A percentile compares a stretch with the other conserved stretches of the same genome.
phyloP scores from a whole-genome alignment of 179 eudicot genomes.

The Pouteria campechiana region DNA sequence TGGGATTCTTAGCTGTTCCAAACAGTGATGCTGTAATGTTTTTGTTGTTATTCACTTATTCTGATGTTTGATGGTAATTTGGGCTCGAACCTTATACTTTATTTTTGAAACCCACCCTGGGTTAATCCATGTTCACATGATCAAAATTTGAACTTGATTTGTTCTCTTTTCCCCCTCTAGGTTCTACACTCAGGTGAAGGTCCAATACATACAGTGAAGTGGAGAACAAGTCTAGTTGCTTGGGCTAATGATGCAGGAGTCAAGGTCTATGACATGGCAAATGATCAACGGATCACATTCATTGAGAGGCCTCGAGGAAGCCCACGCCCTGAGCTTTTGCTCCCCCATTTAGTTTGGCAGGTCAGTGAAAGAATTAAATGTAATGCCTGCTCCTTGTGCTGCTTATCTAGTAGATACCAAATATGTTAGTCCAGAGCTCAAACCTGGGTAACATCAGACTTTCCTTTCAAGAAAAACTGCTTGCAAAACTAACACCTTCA shows the following conservation, averaged over 20 bases:
- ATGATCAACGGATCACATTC: constrained; percentile 72
- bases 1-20: no score
- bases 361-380: constrained; percentile 20
- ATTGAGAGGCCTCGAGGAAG: constrained; percentile 93
- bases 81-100: no score
- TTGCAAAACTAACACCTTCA: constrained; percentile 8
- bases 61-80: no score
- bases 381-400: not conserved
- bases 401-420: not conserved
- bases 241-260: constrained; percentile 99
- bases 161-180: constrained; percentile 21
- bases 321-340: constrained; percentile 91
- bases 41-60: no score
- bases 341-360: constrained; percentile 98
- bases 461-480: constrained; percentile 2
- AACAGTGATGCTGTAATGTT: no score
- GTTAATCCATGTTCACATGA: no score
- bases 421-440: no score
- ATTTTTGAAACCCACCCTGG: no score
- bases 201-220: constrained; percentile 87
- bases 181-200: constrained; percentile 97
- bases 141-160: no score
- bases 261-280: constrained; percentile 84
- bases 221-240: constrained; percentile 83
- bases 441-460: no score